Evolutionary conservation across 1,139 yeast species (phyloP), one percentile per base, ranked within the genome.

Genomic region (Neolecta irregularis): DNA sequence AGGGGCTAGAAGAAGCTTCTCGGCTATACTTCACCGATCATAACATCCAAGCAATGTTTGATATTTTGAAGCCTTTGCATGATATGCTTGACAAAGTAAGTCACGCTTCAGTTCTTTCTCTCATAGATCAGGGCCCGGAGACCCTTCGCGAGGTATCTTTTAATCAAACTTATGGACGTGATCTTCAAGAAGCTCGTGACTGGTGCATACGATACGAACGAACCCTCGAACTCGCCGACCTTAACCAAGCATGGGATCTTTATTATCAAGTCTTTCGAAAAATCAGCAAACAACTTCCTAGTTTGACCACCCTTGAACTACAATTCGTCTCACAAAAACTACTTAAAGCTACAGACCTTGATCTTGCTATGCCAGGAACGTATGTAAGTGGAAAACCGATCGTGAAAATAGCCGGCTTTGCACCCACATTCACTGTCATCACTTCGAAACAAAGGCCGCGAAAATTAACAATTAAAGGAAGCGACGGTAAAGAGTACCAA

Each of bases 201-300:
- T 85, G 96, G 95, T 77, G 85, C 1, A 62, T 74, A 51, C 80
- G 81, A 48, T 91, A 71, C 56, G 74, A 81, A 51, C 64, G 81
- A 30, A 78, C 93, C 0, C 77, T 74, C 41, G 98, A 91, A 51
- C 68, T 76, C 32, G 76, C 93, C 18, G 85, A 83, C 48, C 60
- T 91, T 53, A 85, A 85, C 50, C 96, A 85, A 54, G 96, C 96
- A 0, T 88, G 98, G 98, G 96, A 88, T 55, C 75, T 85, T 18
- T 88, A 88, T 52, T 85, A 85, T 54, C 78, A 78, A 46, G 94
- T 88, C 18, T 88, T 88, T 69, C 69, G 94, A 46, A 71, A 93
- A 43, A 81, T 91, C 40, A 74, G 83, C 44, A 69, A 93, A 43
- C 94, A 83, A 54, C 59, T 91, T 31, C 93, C 93, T 1, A 93